Evolutionary conservation across 2,329 filamentous ascomycete species (phyloP).

Genomic region (Monilinia fructicola): DNA sequence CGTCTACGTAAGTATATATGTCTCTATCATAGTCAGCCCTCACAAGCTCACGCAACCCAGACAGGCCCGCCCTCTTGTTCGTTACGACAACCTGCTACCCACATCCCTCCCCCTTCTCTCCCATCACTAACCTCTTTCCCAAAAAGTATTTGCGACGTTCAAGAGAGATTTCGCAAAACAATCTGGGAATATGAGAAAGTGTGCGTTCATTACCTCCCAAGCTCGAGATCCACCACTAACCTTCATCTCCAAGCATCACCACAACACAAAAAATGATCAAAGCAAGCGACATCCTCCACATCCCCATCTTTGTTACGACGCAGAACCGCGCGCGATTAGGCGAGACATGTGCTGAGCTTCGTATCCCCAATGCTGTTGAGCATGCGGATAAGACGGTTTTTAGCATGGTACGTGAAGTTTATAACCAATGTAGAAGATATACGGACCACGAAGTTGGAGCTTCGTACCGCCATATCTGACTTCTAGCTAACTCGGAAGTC

Average conservation of each 20-base stretch:
- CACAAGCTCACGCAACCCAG: constrained; percentile 4
- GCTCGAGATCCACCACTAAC: constrained; percentile 7
- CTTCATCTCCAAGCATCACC: constrained; percentile 50
- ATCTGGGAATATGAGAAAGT: constrained; percentile 86
- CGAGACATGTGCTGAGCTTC: constrained; percentile 72
- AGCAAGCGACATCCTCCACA: constrained; percentile 62
- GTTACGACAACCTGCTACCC: neutral
- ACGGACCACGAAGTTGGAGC: neutral
- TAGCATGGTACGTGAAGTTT: constrained; percentile 59
- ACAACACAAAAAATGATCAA: constrained; percentile 69
- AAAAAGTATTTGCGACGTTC: constrained; percentile 83
- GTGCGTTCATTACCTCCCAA: constrained; percentile 45
- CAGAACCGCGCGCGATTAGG: constrained; percentile 80
- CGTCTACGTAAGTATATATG: constrained; percentile 7
- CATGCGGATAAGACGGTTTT: constrained; percentile 86
- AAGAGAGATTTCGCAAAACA: constrained; percentile 83
- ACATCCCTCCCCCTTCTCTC: neutral
- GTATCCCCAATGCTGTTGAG: constrained; percentile 50
- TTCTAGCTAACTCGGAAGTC: neutral
- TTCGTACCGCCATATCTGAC: neutral
- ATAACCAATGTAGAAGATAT: neutral
- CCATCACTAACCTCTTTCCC: neutral
- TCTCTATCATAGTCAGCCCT: no score
- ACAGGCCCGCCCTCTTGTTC: constrained; percentile 14
- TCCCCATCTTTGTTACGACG: constrained; percentile 84